phyloP scores from a whole-genome alignment of 176 grass and related monocot species.

The Aegilops bicornis region DNA sequence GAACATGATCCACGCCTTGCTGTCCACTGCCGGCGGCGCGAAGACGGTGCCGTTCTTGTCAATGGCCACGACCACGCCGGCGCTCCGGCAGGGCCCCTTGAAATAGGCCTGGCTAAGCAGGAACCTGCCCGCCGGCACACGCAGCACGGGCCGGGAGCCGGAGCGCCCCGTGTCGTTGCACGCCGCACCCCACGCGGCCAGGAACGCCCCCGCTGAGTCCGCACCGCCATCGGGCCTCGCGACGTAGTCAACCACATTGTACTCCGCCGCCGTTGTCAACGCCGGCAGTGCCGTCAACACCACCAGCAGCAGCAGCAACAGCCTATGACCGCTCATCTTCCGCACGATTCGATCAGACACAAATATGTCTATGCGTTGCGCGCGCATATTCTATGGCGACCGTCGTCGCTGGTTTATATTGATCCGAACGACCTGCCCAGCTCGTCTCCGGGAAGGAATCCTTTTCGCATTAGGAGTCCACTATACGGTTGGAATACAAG shows the following conservation, averaged over 20 bases:
- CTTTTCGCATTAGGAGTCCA: too few relatives aligned
- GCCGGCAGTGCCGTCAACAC: too few relatives aligned
- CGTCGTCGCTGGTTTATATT: too few relatives aligned
- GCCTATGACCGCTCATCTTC: not conserved
- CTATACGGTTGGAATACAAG: too few relatives aligned
- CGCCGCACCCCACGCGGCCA: conserved; percentile 40
- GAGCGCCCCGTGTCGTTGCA: not conserved
- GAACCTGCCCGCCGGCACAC: conserved; percentile 44
- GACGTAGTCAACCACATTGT: conserved; percentile 53
- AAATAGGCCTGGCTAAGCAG: conserved; percentile 46
- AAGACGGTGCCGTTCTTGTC: conserved; percentile 48
- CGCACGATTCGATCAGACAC: too few relatives aligned
- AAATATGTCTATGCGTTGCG: too few relatives aligned
- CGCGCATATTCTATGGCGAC: too few relatives aligned
- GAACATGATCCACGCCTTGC: conserved; percentile 52
- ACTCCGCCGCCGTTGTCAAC: conserved; percentile 16
- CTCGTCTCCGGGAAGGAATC: too few relatives aligned
- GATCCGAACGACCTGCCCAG: too few relatives aligned
- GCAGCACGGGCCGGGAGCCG: conserved; percentile 32
- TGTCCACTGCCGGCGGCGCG: conserved; percentile 32
- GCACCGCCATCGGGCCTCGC: conserved; percentile 32
- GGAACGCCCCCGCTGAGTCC: conserved; percentile 48
- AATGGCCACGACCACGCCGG: conserved; percentile 34
- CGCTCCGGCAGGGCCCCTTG: conserved; percentile 51
- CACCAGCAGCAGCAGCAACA: not conserved